Evolutionary conservation across 2,329 filamentous ascomycete genomes (phyloP).

Genomic region (Pseudogymnoascus destructans): DNA sequence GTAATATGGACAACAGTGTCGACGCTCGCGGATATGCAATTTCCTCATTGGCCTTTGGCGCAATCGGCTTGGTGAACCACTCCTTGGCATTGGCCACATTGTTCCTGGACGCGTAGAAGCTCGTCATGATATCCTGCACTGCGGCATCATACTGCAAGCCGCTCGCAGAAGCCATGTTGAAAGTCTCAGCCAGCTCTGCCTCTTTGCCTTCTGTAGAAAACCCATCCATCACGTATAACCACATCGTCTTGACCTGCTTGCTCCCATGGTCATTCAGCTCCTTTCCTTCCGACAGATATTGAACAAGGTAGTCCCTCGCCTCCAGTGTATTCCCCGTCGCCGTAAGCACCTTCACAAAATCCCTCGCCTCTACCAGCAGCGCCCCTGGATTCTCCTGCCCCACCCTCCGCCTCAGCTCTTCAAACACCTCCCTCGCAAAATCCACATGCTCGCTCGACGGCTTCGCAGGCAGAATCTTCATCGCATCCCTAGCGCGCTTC

Average conservation of each 20-base stretch:
- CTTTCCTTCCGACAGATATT: conserved; percentile 12
- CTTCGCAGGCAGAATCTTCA: conserved; percentile 18
- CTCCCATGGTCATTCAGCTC: conserved; percentile 20
- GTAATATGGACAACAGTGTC: conserved; percentile 43
- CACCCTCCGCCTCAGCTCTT: conserved; percentile 13
- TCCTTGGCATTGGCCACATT: conserved; percentile 47
- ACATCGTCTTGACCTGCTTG: conserved; percentile 17
- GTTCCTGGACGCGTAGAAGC: conserved; percentile 47
- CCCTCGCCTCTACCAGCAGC: conserved; percentile 16
- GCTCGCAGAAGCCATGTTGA: conserved; percentile 37
- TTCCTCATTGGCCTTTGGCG: conserved; percentile 16
- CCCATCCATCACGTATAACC: conserved; percentile 31
- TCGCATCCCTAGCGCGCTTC: conserved; percentile 11
- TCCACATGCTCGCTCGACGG: conserved; percentile 12
- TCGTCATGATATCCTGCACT: conserved; percentile 43
- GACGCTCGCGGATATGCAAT: conserved; percentile 23
- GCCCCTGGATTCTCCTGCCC: conserved; percentile 6
- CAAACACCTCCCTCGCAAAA: conserved; percentile 20
- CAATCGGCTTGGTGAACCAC: conserved; percentile 50
- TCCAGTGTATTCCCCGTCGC: conserved; percentile 6
- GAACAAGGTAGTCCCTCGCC: neutral
- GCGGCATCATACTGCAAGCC: conserved; percentile 33
- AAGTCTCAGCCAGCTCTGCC: conserved; percentile 42
- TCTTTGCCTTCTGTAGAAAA: conserved; percentile 48
- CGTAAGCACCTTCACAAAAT: conserved; percentile 12